Evolutionary conservation across 306 rosid genomes (phyloP).

Genomic region (Glycyrrhiza uralensis): DNA sequence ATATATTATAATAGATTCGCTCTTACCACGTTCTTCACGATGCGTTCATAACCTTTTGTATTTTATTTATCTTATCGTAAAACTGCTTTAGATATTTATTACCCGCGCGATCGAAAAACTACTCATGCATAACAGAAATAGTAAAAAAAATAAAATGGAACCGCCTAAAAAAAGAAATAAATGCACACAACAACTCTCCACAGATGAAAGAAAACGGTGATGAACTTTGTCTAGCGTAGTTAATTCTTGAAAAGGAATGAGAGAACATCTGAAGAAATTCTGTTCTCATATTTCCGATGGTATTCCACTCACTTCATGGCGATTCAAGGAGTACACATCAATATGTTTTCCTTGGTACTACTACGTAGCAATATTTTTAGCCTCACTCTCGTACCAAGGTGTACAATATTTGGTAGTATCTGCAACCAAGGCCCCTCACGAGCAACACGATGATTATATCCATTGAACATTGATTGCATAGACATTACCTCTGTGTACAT

Average conservation of each 20-base stretch:
- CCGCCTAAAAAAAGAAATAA: background rate
- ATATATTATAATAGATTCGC: constrained; percentile 10
- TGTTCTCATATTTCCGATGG: constrained; percentile 4
- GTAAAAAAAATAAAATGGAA: background rate
- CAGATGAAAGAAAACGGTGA: constrained; percentile 5
- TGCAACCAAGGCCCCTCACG: constrained; percentile 37
- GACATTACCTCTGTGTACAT: constrained; percentile 9
- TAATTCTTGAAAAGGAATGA: constrained; percentile 23
- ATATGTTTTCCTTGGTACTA: constrained; percentile 31
- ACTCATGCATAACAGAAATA: background rate
- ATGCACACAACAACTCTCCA: constrained; percentile 10
- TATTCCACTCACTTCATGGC: background rate
- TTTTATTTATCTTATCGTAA: background rate
- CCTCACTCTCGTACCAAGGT: constrained; percentile 32
- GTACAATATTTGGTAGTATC: constrained; percentile 19
- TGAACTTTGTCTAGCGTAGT: constrained; percentile 21
- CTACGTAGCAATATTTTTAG: constrained; percentile 34
- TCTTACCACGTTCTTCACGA: constrained; percentile 26
- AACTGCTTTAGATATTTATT: constrained; percentile 12
- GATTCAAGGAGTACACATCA: background rate
- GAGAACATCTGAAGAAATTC: constrained; percentile 20
- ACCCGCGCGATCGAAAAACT: background rate
- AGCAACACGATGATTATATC: constrained; percentile 49
- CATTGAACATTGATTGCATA: constrained; percentile 47
- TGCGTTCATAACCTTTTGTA: constrained; percentile 8